These are phyloP conservation scores for Penicillium silybi DNA, from an alignment of 495 filamentous ascomycete species.

Conservation along the genomic window DNA sequence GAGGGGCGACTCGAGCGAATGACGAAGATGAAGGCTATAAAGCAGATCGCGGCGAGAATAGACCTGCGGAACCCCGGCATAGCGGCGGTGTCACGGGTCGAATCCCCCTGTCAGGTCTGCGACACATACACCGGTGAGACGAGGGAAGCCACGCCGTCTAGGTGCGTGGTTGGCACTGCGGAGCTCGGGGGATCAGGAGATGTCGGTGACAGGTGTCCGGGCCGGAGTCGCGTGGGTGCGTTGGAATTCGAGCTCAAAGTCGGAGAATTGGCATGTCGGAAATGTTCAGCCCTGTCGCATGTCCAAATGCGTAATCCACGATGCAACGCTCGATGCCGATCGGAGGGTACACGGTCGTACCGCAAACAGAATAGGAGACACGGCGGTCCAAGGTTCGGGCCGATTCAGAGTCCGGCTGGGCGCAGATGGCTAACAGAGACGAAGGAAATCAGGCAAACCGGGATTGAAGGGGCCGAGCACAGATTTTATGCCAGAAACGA, in stretches of 20 bases:
- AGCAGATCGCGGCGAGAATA: constrained; percentile 60
- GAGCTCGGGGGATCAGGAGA: not conserved
- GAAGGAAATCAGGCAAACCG: not conserved
- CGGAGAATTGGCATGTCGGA: constrained; percentile 15
- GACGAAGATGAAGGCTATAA: constrained; percentile 69
- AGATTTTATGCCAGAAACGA: constrained; percentile 5
- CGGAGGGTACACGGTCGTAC: constrained; percentile 7
- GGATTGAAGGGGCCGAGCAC: not conserved
- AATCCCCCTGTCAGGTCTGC: not conserved
- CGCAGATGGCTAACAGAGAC: not conserved
- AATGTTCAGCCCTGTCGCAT: constrained; percentile 1
- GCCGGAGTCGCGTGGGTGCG: not conserved
- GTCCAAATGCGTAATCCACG: constrained; percentile 8
- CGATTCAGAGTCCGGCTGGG: not conserved
- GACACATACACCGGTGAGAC: constrained; percentile 9
- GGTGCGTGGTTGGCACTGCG: not conserved
- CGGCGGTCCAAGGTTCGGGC: not conserved
- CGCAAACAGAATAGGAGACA: constrained; percentile 17
- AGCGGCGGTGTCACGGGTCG: constrained; percentile 3
- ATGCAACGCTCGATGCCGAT: constrained; percentile 11
- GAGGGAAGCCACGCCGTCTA: not conserved
- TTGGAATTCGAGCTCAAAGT: constrained; percentile 9
- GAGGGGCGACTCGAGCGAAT: constrained; percentile 57
- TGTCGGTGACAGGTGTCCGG: not conserved
- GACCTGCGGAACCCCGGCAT: constrained; percentile 73